Percentiles rank a stretch among this genome's conserved stretches.
Conservation (phyloP, 257 asterid species). For the Plectranthus barbatus region DNA sequence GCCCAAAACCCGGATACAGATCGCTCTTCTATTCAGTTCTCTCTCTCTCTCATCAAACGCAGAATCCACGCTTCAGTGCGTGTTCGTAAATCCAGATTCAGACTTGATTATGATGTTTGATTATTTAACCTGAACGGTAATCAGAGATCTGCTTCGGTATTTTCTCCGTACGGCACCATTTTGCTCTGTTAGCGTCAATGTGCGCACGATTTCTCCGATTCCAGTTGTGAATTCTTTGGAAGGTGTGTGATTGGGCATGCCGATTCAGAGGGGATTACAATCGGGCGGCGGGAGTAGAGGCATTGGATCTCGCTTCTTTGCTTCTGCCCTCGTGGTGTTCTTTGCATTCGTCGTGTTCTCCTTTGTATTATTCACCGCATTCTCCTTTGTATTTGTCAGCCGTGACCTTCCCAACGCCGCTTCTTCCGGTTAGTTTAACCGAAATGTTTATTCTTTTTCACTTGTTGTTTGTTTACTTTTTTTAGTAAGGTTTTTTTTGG, state of each 20-base stretch:
- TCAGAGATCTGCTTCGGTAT: conserved; percentile 14
- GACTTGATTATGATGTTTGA: conserved; percentile 4
- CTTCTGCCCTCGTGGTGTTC: conserved; percentile 17
- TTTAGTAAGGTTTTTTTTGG: not conserved
- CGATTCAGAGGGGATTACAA: conserved; percentile 34
- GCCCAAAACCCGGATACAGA: conserved; percentile 7
- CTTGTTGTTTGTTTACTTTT: no score
- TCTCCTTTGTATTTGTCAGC: conserved; percentile 33
- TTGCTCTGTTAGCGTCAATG: not conserved
- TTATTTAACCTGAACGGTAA: conserved; percentile 9
- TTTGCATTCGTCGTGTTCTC: conserved; percentile 26
- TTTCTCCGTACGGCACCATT: conserved; percentile 6
- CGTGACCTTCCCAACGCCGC: conserved; percentile 34
- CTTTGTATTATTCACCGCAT: no score
- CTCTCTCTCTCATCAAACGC: not conserved
- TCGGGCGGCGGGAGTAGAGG: conserved; percentile 25
- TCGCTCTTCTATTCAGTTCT: conserved; percentile 1
- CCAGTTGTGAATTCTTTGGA: conserved; percentile 14
- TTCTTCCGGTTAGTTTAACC: conserved; percentile 38
- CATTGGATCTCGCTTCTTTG: conserved; percentile 34
- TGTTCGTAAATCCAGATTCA: conserved; percentile 7
- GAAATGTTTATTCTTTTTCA: not conserved
- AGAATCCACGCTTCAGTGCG: no score
- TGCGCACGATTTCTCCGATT: conserved; percentile 11
- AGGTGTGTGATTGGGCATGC: conserved; percentile 38